A percentile compares a stretch with the other conserved stretches of the same genome.
phyloP scores from a whole-genome alignment of 2,329 filamentous ascomycete genomes.

The Ascomycota sp. region DNA sequence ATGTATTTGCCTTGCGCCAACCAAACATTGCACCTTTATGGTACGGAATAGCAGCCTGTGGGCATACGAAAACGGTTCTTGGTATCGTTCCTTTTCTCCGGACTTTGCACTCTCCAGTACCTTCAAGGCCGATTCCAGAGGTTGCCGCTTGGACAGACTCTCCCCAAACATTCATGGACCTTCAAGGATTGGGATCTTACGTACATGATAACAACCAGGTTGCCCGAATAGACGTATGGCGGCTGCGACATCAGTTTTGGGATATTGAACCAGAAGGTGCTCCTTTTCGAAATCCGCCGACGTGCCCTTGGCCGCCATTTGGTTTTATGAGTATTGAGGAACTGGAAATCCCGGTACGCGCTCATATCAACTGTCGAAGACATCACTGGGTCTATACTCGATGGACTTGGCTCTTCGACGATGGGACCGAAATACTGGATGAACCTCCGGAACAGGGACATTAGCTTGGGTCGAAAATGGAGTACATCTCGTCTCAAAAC shows the following conservation, averaged over 20 bases:
- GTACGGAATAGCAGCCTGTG: slow-evolving; percentile 2
- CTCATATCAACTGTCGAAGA: slow-evolving; percentile 1
- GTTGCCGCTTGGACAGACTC: slow-evolving; percentile 1
- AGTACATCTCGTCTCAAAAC: not conserved
- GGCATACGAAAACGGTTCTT: slow-evolving; percentile 1
- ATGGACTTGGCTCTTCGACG: slow-evolving; percentile 2
- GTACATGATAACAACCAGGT: not conserved
- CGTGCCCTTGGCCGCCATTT: slow-evolving; percentile 1
- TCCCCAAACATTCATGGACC: slow-evolving; percentile 2
- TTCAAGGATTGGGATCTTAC: slow-evolving; percentile 1
- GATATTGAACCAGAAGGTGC: slow-evolving; percentile 1
- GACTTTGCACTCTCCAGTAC: slow-evolving; percentile 1
- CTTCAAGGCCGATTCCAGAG: slow-evolving; percentile 2
- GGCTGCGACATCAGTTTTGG: slow-evolving; percentile 2
- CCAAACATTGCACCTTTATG: slow-evolving; percentile 1
- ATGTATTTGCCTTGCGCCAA: slow-evolving; percentile 1
- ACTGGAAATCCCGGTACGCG: slow-evolving; percentile 1
- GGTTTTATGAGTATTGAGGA: slow-evolving; percentile 1
- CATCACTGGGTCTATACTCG: slow-evolving; percentile 1
- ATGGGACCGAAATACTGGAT: slow-evolving; percentile 1
- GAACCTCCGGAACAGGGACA: not conserved
- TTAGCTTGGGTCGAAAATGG: not conserved
- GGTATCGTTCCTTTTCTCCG: slow-evolving; percentile 1
- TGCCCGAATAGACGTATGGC: slow-evolving; percentile 1
- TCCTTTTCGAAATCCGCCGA: slow-evolving; percentile 1